Evolutionary conservation across 2,329 filamentous ascomycete species (phyloP), one percentile per base, ranked within the genome.

Genomic region (Fusarium annulatum): DNA sequence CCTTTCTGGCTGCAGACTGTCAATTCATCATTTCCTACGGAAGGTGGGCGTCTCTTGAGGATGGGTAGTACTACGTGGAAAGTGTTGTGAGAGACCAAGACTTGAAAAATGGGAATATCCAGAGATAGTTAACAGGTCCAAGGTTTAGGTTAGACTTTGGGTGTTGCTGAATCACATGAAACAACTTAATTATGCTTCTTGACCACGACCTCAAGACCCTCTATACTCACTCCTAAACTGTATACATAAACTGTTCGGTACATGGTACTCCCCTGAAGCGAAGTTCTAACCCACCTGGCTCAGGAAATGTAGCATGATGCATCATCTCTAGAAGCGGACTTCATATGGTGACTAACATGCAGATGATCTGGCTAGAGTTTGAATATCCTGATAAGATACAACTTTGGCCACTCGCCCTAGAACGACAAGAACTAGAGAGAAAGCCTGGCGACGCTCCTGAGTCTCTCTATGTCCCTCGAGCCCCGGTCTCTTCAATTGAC

Each of bases 1-100:
- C 71, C 52, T 71, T 71, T 74, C 58, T 67, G 36, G 65, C 56
- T 62, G 61, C 48, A 61, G 34, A 21, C 49, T 28, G 26, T 55
- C 49, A 59, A 18, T 48, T 39, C 28, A 53, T 58, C 43, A 56
- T 42, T 48, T 48, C 36, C 51, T 52, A 11, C 53, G 63, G 53
- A 30, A 64, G 55, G 48, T 68, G 41, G 63, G 48, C 42, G 53
- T 30, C 43, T 52, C 58, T 55, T 34, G 30, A 49, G 38, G 42
- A 67, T 59, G 23, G 56, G n/a, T 41, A 41, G 39, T 42, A 42
- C 61, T 36, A 61, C 43, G 30, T 51, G 30, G 61, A 23, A 33
- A 71, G 56, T 53, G 18, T 38, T 43, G n/a, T 21, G 34, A 30
- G 34, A 60, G 34, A 30, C 33, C 9, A 53, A 60, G 26, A 23